Conservation (phyloP, 176 grass and related monocot genomes). For the Eragrostis curvula region DNA sequence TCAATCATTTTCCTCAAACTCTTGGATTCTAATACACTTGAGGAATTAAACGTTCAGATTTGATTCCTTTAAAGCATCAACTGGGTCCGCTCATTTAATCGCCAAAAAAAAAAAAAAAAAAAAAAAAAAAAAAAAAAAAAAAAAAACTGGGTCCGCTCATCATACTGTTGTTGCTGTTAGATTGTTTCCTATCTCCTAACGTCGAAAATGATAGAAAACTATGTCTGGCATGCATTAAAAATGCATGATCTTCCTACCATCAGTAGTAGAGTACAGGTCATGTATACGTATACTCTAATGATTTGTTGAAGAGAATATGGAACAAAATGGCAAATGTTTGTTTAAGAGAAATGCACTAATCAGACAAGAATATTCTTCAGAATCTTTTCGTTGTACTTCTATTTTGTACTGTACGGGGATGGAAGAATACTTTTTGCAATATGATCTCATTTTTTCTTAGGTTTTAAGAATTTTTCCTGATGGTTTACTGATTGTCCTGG, state of each 20-base stretch:
- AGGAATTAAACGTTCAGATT: not conserved
- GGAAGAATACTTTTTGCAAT: not conserved
- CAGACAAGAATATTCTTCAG: conserved; percentile 46
- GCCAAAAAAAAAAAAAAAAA: too few relatives aligned
- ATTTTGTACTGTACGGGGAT: not conserved
- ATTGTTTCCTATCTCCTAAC: conserved; percentile 14
- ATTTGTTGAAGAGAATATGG: conserved; percentile 11
- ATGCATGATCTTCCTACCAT: not conserved
- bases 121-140: too few relatives aligned
- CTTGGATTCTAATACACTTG: conserved; percentile 19
- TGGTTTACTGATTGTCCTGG: not conserved
- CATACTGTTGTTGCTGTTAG: not conserved
- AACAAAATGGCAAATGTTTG: conserved; percentile 23
- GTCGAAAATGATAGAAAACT: conserved; percentile 35
- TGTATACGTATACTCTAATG: conserved; percentile 9
- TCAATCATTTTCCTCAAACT: conserved; percentile 16
- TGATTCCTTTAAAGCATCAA: conserved; percentile 39
- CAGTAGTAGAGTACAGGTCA: conserved; percentile 35
- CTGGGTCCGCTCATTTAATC: conserved; percentile 1
- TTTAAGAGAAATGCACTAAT: conserved; percentile 34
- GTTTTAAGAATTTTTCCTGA: not conserved
- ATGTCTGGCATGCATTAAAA: conserved; percentile 14
- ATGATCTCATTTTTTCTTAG: not conserved
- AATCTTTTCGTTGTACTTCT: not conserved
- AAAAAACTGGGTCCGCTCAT: conserved; percentile 16